These are phyloP conservation scores for Cordyceps javanica DNA, from an alignment of 2,329 filamentous ascomycete species.

Conservation along the genomic window DNA sequence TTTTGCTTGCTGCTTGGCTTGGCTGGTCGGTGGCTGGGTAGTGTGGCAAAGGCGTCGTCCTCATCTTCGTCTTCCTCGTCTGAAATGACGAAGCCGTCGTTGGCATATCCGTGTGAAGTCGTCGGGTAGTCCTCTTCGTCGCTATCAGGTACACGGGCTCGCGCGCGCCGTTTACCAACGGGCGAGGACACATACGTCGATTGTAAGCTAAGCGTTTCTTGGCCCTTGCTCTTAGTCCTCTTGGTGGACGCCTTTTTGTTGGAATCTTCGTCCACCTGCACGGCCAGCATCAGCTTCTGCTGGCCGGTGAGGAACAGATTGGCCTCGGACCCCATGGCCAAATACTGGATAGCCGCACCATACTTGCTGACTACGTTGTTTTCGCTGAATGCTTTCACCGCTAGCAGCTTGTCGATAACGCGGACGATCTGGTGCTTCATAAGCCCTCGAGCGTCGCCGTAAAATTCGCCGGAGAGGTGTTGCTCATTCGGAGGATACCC, in stretches of 20 bases:
- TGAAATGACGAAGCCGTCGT: slow-evolving; percentile 44
- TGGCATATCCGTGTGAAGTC: slow-evolving; percentile 41
- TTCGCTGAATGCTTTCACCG: slow-evolving; percentile 68
- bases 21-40: slow-evolving; percentile 32
- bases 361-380: slow-evolving; percentile 46
- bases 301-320: slow-evolving; percentile 37
- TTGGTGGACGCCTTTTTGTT: slow-evolving; percentile 21
- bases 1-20: slow-evolving; percentile 24
- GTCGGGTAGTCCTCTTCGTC: slow-evolving; percentile 31
- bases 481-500: slow-evolving; percentile 48
- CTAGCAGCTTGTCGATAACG: slow-evolving; percentile 70
- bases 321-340: slow-evolving; percentile 42
- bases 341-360: slow-evolving; percentile 70
- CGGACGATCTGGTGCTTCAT: slow-evolving; percentile 74
- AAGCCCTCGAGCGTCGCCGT: slow-evolving; percentile 63
- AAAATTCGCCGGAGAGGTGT: slow-evolving; percentile 47
- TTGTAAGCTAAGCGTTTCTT: slow-evolving; percentile 35
- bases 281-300: slow-evolving; percentile 39
- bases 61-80: slow-evolving; percentile 30
- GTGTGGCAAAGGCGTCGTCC: slow-evolving; percentile 42
- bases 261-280: slow-evolving; percentile 25
- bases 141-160: slow-evolving; percentile 20
- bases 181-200: slow-evolving; percentile 49
- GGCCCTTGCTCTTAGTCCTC: slow-evolving; percentile 26
- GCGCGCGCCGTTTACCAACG: slow-evolving; percentile 29